Evolutionary conservation across 78 protist species (phyloP), one percentile per base, ranked within the genome.

Genomic region (Speleostelium caveatum): DNA sequence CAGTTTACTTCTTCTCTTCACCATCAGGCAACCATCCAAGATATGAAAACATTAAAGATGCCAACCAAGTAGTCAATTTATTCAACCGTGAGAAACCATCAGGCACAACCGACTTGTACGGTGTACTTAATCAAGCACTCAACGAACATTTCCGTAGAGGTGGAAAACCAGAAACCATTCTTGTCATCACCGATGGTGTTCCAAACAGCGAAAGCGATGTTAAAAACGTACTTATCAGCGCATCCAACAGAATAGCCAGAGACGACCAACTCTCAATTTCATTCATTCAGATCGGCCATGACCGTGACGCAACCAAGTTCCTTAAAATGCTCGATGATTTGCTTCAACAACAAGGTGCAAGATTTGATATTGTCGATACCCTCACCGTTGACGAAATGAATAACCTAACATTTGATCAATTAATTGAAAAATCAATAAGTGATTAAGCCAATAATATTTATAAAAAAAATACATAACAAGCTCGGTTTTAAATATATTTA

Each of bases 151-250:
- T 91, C 16, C 41, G 0, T 0, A 67, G 59, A 36, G 77, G 73
- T 7, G 22, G 16, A 6, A 75, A 69, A 69, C 83, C 95, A 73
- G 86, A 73, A 5, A 91, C 95, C 3, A 91, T 91, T 35, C 41
- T 91, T 3, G 90, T 91, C 41, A 91, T 91, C 67, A 91, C 95
- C n/a, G 95, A 91, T 55, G 95, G 95, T 59, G 66, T 67, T 53
- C 95, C 95, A 71, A 91, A 91, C 17, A 41, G 36, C 22, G 73
- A 66, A 58, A 32, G 39, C 0, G 95, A 42, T 26, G 95, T 91
- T 21, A 63, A 55, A 24, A 75, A 45, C 21, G 26, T 80, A 33
- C 36, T 91, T 2, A 58, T 66, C 30, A 1, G 22, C 12, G 67
- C 87, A 1, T 59, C 89, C 3, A 72, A 74, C 16, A 69, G 83